A percentile compares a stretch with the other conserved stretches of the same genome.
These are phyloP conservation scores for Metschnikowia proteae DNA, from an alignment of 805 yeast genomes.

Conservation along the genomic window DNA sequence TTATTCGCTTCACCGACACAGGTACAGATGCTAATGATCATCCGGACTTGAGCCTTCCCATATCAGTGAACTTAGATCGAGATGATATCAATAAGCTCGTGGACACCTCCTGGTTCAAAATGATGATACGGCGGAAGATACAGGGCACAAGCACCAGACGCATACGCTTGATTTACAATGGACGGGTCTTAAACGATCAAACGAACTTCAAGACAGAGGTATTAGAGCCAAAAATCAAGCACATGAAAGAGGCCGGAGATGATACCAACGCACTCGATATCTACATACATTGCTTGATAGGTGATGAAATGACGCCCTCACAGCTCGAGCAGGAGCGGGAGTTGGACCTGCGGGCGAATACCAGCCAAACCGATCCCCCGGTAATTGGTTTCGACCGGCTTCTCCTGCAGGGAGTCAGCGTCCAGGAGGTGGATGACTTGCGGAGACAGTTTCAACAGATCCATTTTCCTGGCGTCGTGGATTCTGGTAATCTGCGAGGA, in stretches of 20 bases:
- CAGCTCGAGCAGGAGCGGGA: conserved; percentile 60
- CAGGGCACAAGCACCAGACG: conserved; percentile 30
- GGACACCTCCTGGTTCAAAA: conserved; percentile 30
- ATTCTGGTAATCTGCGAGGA: conserved; percentile 16
- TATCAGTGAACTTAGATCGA: conserved; percentile 23
- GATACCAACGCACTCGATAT: conserved; percentile 26
- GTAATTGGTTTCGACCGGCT: conserved; percentile 83
- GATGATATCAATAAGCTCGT: conserved; percentile 32
- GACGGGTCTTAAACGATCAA: conserved; percentile 56
- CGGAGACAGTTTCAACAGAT: conserved; percentile 71
- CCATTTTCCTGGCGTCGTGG: conserved; percentile 46
- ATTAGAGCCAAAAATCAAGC: conserved; percentile 27
- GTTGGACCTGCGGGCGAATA: conserved; percentile 49
- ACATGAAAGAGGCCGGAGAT: conserved; percentile 13
- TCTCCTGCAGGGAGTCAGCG: conserved; percentile 77
- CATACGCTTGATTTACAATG: conserved; percentile 64
- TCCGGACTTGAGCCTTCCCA: conserved; percentile 28
- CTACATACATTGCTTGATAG: conserved; percentile 79
- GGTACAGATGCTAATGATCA: conserved; percentile 18
- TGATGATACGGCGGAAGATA: conserved; percentile 26
- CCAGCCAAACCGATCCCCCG: conserved; percentile 50
- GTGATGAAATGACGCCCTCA: conserved; percentile 53
- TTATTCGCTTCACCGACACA: conserved; percentile 31
- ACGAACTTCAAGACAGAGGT: conserved; percentile 54
- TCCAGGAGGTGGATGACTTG: conserved; percentile 67